Conservation (phyloP, 352 stramenopile genomes). For the Phytophthora lateralis region DNA sequence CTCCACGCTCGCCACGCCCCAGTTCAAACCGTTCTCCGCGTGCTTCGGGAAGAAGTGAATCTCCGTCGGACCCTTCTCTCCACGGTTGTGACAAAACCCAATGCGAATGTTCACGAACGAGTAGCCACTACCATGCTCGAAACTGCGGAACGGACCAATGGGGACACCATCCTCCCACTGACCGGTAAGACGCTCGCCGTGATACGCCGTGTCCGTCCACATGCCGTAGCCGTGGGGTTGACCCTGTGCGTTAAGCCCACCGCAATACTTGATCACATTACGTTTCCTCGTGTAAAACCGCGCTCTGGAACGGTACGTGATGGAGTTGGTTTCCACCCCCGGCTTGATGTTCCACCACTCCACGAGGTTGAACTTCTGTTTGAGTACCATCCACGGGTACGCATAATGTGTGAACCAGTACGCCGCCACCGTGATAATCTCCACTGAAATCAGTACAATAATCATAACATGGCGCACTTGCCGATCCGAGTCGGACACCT, state of each 20-base stretch:
- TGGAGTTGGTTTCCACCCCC: constrained; percentile 48
- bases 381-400: constrained; percentile 65
- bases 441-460: constrained; percentile 41
- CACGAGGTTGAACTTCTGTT: constrained; percentile 46
- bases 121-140: constrained; percentile 75
- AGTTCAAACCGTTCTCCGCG: constrained; percentile 49
- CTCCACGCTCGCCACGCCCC: constrained; percentile 82
- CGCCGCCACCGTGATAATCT: constrained; percentile 49
- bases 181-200: constrained; percentile 75
- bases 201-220: constrained; percentile 73
- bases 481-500: constrained; percentile 31
- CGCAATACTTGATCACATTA: constrained; percentile 67
- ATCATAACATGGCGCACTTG: constrained; percentile 40
- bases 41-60: constrained; percentile 62
- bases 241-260: constrained; percentile 57
- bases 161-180: constrained; percentile 77
- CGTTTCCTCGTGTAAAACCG: constrained; percentile 52
- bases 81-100: constrained; percentile 66
- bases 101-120: constrained; percentile 80
- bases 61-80: constrained; percentile 36
- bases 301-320: constrained; percentile 54
- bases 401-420: constrained; percentile 72
- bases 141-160: constrained; percentile 75
- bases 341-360: constrained; percentile 59
- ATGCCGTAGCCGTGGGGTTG: constrained; percentile 70